Conservation (phyloP, 805 yeast genomes). For the Candida caryicola region DNA sequence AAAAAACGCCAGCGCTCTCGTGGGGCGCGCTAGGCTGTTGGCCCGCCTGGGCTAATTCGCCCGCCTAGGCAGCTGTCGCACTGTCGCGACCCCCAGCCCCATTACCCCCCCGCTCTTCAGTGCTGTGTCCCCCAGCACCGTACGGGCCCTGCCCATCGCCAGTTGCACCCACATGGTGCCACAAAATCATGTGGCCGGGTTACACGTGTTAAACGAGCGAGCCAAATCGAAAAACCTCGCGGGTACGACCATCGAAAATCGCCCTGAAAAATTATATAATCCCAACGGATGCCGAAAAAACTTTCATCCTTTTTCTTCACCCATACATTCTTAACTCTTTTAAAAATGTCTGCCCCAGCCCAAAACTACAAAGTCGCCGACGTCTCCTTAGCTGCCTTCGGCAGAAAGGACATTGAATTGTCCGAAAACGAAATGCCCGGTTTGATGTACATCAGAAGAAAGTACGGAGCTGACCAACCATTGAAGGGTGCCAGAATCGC, state of each 20-base stretch:
- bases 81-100: too few relatives aligned
- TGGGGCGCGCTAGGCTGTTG: too few relatives aligned
- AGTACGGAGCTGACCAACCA: conserved; percentile 90
- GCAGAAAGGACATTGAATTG: conserved; percentile 98
- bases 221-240: conserved; percentile 1
- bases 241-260: conserved; percentile 1
- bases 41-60: too few relatives aligned
- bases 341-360: conserved; percentile 41
- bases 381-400: conserved; percentile 97
- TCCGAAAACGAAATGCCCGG: conserved; percentile 99
- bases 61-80: too few relatives aligned
- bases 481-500: conserved; percentile 98
- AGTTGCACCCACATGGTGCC: background rate
- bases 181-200: too few relatives aligned
- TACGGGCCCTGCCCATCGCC: background rate
- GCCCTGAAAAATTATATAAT: conserved; percentile 4
- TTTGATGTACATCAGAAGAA: conserved; percentile 93
- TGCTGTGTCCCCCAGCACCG: background rate
- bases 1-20: too few relatives aligned
- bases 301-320: conserved; percentile 1
- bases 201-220: background rate
- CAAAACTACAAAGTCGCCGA: conserved; percentile 92
- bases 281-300: background rate
- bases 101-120: too few relatives aligned
- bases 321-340: conserved; percentile 4